Base-by-base conservation (phyloP, 176 grass and related monocot species). In the Saccharum spontaneum region DNA sequence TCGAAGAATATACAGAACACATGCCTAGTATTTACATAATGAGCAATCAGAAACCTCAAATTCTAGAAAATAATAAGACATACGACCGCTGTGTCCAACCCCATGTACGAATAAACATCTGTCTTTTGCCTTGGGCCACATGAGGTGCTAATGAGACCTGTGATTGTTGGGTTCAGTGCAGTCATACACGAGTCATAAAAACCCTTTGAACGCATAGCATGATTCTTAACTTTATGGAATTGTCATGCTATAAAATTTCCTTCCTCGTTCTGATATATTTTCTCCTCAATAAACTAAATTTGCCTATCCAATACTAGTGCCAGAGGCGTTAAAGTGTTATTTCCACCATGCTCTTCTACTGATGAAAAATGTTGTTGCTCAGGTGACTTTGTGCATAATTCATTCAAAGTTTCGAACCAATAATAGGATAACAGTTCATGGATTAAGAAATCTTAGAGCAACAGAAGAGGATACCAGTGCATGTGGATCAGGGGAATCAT, bases 1-100 rank as follows among this genome's bases (percentile, higher is more conserved):
- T 82, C 88, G 93, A 69, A 95, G 83, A 89, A 98, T 79, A 81
- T 98, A 98, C 48, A 98, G 73, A 67, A 98, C 90, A 88, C 97
- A 98, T 78, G 97, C 93, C 95, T 98, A 76, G 31, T 66, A 88
- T 82, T 80, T 41, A 91, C 16, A 90, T 46, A 71, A 88, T 84
- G 54, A 90, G 76, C 22, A 83, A 88, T 87, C 48, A 87, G 48
- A 73, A 82, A 69, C 14, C 84, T 76, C 16, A 84, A 65, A 65
- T 64, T 86, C 66, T 8, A 10, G 8, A 75, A 83, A 38, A 69
- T 69, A 16, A 36, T 38, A 38, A 20, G 28, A 14, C 30, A 67
- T 8, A 67, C 33, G 6, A 67, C 14, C 64, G 36, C 14, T 4
- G 34, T 37, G 33, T 20, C 6, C 33, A 20, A 10, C 36, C 65